These are phyloP conservation scores for Sicyos edulis DNA, from an alignment of 306 rosid genomes.

Conservation along the genomic window DNA sequence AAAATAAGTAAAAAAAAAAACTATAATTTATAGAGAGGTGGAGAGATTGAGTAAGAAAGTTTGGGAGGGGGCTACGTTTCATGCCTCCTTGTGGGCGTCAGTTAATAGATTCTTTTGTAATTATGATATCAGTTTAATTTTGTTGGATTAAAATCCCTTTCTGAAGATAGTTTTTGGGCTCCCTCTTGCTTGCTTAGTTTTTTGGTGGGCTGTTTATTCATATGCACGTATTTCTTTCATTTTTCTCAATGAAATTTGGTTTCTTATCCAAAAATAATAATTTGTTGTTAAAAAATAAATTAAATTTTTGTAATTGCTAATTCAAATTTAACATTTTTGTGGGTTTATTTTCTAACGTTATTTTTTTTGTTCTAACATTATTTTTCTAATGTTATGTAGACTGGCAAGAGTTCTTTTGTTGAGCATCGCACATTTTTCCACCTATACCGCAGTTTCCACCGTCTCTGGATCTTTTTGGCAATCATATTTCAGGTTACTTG, in stretches of 20 bases:
- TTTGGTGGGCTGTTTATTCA: neutral
- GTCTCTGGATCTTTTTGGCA: constrained; percentile 92
- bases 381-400: constrained; percentile 37
- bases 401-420: constrained; percentile 92
- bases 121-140: neutral
- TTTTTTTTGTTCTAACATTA: too few species aligned
- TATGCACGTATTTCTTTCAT: neutral
- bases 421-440: constrained; percentile 92
- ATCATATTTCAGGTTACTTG: constrained; percentile 79
- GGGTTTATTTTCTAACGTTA: neutral
- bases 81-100: neutral
- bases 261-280: neutral
- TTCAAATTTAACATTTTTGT: neutral
- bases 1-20: too few species aligned
- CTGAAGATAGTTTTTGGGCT: neutral
- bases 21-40: neutral
- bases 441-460: constrained; percentile 92
- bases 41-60: neutral
- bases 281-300: neutral
- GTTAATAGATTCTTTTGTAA: neutral
- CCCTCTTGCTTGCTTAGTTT: neutral
- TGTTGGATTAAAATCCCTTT: neutral
- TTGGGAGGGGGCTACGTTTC: neutral
- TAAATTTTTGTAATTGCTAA: neutral
- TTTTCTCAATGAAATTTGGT: neutral